These are phyloP conservation scores for Neurospora sp. DNA, from an alignment of 495 filamentous ascomycete species.

Conservation along the genomic window DNA sequence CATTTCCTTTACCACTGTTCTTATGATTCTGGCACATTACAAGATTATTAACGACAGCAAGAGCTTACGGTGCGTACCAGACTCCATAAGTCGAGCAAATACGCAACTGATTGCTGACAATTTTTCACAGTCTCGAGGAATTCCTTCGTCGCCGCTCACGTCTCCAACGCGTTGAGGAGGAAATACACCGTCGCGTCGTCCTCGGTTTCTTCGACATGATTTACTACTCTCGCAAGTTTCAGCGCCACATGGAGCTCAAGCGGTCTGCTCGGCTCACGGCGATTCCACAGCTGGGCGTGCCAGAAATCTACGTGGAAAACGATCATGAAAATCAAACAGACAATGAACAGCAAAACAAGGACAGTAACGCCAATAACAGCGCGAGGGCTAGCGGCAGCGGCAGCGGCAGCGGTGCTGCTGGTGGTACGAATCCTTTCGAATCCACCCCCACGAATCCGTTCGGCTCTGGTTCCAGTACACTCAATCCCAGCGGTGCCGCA, in stretches of 20 bases:
- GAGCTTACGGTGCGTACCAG: constrained; percentile 56
- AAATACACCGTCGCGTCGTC: constrained; percentile 78
- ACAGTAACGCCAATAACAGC: not conserved
- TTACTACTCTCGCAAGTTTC: constrained; percentile 77
- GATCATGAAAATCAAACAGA: constrained; percentile 23
- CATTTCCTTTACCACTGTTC: constrained; percentile 84
- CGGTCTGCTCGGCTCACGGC: constrained; percentile 62
- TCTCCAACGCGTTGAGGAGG: constrained; percentile 92
- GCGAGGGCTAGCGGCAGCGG: not conserved
- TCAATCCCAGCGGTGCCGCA: not conserved
- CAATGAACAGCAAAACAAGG: not conserved
- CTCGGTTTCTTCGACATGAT: constrained; percentile 94
- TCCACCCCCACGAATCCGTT: constrained; percentile 1
- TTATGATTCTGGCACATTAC: constrained; percentile 97
- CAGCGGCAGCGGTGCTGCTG: not conserved
- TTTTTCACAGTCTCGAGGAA: constrained; percentile 61
- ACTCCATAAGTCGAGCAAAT: not conserved
- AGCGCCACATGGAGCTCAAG: constrained; percentile 56
- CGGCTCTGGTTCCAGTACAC: constrained; percentile 14
- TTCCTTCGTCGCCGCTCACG: constrained; percentile 85
- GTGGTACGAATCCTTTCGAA: not conserved
- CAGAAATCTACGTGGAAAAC: constrained; percentile 83
- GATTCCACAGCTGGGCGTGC: constrained; percentile 73
- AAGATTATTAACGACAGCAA: constrained; percentile 99
- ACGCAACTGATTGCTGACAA: constrained; percentile 9